Percentiles rank a stretch among this genome's conserved stretches.
These are phyloP conservation scores for Triticum turgidum DNA, from an alignment of 176 grass and related monocot genomes.

Conservation along the genomic window DNA sequence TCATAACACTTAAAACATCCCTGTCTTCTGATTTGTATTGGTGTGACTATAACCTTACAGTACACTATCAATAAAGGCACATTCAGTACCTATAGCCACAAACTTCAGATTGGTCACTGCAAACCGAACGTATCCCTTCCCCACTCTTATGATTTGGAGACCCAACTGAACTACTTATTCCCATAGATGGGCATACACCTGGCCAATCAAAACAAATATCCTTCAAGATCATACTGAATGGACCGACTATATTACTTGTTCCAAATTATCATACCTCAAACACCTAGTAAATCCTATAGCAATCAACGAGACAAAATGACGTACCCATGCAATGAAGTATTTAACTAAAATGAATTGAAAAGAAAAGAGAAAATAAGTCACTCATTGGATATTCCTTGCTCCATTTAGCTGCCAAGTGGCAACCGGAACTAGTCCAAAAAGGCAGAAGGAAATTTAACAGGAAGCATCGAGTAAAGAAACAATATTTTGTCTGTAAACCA, in stretches of 20 bases:
- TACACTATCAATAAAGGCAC: constrained; percentile 15
- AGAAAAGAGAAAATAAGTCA: too few species aligned
- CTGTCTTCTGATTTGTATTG: not conserved
- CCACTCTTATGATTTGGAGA: not conserved
- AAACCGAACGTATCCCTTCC: not conserved
- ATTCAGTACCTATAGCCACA: not conserved
- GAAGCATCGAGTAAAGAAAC: not conserved
- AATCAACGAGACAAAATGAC: too few species aligned
- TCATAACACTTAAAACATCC: constrained; percentile 22
- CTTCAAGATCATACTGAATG: constrained; percentile 7
- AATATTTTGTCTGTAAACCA: not conserved
- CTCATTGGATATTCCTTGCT: too few species aligned
- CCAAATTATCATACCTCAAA: not conserved
- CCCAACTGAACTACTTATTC: not conserved
- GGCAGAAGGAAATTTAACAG: not conserved
- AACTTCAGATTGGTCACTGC: not conserved
- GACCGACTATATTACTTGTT: not conserved
- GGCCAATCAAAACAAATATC: not conserved
- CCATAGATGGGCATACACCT: not conserved
- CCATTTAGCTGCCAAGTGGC: not conserved
- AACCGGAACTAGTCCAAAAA: not conserved
- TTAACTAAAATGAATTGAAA: too few species aligned
- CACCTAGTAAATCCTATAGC: not conserved
- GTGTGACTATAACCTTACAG: constrained; percentile 5
- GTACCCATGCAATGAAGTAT: too few species aligned